Percentiles rank a stretch among this genome's conserved stretches.
Evolutionary conservation across 352 stramenopile species (phyloP).

Genomic region (Thalassiosira pacifica): DNA sequence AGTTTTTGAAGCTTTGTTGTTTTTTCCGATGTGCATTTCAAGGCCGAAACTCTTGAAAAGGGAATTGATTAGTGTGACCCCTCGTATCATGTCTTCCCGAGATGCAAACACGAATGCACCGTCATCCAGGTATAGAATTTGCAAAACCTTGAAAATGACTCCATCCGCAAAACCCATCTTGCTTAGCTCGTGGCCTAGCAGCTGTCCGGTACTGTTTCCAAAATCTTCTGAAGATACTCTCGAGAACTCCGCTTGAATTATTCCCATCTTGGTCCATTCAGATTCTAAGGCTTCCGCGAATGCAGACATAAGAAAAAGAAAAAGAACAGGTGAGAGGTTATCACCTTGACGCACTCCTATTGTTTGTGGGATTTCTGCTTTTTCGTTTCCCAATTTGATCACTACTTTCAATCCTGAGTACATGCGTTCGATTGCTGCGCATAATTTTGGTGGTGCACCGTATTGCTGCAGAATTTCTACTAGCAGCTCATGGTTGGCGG

Average conservation of each 20-base stretch:
- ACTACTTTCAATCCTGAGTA: conserved; percentile 34
- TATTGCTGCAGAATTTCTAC: conserved; percentile 40
- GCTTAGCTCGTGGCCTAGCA: neutral
- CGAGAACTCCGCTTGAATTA: neutral
- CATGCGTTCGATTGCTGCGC: conserved; percentile 15
- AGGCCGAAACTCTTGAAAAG: conserved; percentile 21
- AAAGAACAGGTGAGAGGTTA: conserved; percentile 52
- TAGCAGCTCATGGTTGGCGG: conserved; percentile 47
- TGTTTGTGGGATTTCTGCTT: conserved; percentile 27
- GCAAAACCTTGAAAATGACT: neutral
- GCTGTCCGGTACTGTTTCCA: conserved; percentile 3
- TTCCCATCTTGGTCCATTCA: neutral
- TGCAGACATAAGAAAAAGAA: conserved; percentile 50
- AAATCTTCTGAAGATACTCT: neutral
- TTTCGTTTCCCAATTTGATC: conserved; percentile 39
- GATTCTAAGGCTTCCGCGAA: conserved; percentile 27
- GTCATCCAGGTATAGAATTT: conserved; percentile 28
- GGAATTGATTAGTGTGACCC: conserved; percentile 17
- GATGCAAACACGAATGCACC: conserved; percentile 7
- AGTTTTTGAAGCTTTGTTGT: conserved; percentile 37
- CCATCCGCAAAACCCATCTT: neutral
- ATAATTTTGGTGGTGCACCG: conserved; percentile 42
- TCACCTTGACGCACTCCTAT: conserved; percentile 57
- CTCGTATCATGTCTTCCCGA: conserved; percentile 4
- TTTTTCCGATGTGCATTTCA: conserved; percentile 47